These are phyloP conservation scores for Pleurotus tuoliensis DNA, from an alignment of 768 basidiomycete species.

Conservation along the genomic window DNA sequence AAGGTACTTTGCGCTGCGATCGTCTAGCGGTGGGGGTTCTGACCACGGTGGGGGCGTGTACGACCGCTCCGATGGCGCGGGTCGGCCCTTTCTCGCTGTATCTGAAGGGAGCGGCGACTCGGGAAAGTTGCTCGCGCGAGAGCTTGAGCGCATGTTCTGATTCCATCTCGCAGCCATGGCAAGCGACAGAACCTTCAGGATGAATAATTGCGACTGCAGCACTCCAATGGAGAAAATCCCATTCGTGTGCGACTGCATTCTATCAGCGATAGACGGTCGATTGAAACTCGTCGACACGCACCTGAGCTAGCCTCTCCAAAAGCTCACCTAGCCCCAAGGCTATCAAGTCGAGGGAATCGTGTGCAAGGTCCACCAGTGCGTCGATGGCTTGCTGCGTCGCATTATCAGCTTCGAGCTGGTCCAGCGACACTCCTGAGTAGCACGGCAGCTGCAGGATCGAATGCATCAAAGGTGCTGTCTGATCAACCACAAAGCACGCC, in stretches of 20 bases:
- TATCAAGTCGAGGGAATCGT: conserved; percentile 76
- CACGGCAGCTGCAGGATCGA: conserved; percentile 63
- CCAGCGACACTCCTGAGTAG: conserved; percentile 73
- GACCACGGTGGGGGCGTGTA: conserved; percentile 40
- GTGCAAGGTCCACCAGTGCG: conserved; percentile 74
- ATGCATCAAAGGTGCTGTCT: conserved; percentile 7
- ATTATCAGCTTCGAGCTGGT: conserved; percentile 70
- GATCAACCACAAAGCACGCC: conserved; percentile 12
- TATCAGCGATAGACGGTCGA: too few relatives aligned
- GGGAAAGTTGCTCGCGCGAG: conserved; percentile 36
- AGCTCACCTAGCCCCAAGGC: conserved; percentile 74
- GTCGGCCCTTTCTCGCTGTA: conserved; percentile 25
- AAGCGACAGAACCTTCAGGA: conserved; percentile 76
- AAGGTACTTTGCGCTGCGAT: conserved; percentile 76
- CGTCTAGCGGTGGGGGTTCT: conserved; percentile 75
- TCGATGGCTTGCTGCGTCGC: conserved; percentile 75
- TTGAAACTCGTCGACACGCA: conserved; percentile 25
- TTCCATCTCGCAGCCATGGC: conserved; percentile 79
- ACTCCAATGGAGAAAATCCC: conserved; percentile 61
- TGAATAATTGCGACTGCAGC: conserved; percentile 82
- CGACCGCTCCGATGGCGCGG: conserved; percentile 42
- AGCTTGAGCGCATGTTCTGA: conserved; percentile 37
- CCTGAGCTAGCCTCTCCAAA: conserved; percentile 75
- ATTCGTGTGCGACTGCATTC: conserved; percentile 49
- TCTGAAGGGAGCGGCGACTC: conserved; percentile 35